Evolutionary conservation across 2,329 filamentous ascomycete genomes (phyloP).

Genomic region (Botrytis sinoallii): DNA sequence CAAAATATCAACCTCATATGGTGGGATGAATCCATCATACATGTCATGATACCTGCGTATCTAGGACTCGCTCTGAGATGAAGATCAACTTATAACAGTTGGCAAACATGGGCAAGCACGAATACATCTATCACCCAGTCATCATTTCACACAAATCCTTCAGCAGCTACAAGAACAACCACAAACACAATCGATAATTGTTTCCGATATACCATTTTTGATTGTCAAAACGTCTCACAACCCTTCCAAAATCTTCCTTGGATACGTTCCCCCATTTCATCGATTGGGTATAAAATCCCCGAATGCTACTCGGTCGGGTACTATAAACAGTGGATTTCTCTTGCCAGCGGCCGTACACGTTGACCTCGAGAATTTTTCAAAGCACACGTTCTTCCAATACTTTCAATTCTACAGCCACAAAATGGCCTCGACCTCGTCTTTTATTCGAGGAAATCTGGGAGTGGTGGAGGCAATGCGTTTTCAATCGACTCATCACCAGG

Average conservation of each 20-base stretch:
- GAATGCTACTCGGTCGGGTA: slow-evolving; percentile 8
- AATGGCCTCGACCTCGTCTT: neutral
- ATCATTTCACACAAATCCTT: neutral
- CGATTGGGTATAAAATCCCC: slow-evolving; percentile 10
- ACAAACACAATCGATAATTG: neutral
- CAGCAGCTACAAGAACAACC: neutral
- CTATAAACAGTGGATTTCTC: slow-evolving; percentile 3
- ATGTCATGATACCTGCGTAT: neutral
- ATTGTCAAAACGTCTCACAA: neutral
- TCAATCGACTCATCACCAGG: neutral
- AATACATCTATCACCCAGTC: neutral
- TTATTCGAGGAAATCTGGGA: neutral
- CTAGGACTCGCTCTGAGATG: neutral
- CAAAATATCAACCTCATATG: neutral
- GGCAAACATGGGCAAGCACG: neutral
- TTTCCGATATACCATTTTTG: neutral
- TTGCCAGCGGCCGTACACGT: slow-evolving; percentile 17
- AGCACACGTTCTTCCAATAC: slow-evolving; percentile 5
- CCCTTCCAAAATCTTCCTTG: neutral
- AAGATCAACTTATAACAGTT: neutral
- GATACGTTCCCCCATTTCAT: slow-evolving; percentile 2
- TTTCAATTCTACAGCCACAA: neutral
- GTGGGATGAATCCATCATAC: neutral
- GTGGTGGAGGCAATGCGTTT: slow-evolving; percentile 2
- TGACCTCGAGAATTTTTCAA: slow-evolving; percentile 5